Percentiles rank a stretch among this genome's conserved stretches.
Evolutionary conservation across 108 stramenopile genomes (phyloP).

Genomic region (Skeletonema potamos): DNA sequence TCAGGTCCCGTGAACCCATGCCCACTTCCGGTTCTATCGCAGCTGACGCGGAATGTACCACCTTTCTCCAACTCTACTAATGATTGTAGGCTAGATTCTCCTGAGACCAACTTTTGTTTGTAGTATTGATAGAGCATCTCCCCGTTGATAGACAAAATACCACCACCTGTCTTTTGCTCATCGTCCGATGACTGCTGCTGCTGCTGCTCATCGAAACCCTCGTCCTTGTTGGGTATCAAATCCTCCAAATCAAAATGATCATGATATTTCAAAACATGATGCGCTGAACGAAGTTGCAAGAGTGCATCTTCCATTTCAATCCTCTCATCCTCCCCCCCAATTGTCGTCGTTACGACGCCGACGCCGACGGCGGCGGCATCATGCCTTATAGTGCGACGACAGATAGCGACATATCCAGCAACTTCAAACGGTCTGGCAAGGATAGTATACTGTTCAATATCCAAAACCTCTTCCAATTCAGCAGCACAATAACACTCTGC

Average conservation of each 20-base stretch:
- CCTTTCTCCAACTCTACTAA: slow-evolving; percentile 26
- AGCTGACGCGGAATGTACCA: slow-evolving; percentile 61
- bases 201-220: not conserved
- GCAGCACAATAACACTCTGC: slow-evolving; percentile 61
- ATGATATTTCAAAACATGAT: slow-evolving; percentile 63
- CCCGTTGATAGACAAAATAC: slow-evolving; percentile 28
- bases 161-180: slow-evolving; percentile 6
- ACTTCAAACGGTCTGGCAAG: slow-evolving; percentile 52
- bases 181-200: not conserved
- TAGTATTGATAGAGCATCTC: slow-evolving; percentile 63
- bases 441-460: slow-evolving; percentile 14
- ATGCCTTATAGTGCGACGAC: too few relatives aligned
- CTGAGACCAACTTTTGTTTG: slow-evolving; percentile 42
- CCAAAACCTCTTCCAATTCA: slow-evolving; percentile 52
- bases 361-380: too few relatives aligned
- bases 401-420: slow-evolving; percentile 63
- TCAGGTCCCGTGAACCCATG: slow-evolving; percentile 60
- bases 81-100: slow-evolving; percentile 16
- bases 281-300: slow-evolving; percentile 50
- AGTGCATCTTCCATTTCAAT: slow-evolving; percentile 23
- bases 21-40: slow-evolving; percentile 63
- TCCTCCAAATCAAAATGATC: slow-evolving; percentile 57
- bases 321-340: slow-evolving; percentile 3
- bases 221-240: slow-evolving; percentile 13
- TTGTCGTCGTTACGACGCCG: too few relatives aligned